Evolutionary conservation across 2,329 filamentous ascomycete species (phyloP), one percentile per base, ranked within the genome.

Genomic region (Botrytis aclada): DNA sequence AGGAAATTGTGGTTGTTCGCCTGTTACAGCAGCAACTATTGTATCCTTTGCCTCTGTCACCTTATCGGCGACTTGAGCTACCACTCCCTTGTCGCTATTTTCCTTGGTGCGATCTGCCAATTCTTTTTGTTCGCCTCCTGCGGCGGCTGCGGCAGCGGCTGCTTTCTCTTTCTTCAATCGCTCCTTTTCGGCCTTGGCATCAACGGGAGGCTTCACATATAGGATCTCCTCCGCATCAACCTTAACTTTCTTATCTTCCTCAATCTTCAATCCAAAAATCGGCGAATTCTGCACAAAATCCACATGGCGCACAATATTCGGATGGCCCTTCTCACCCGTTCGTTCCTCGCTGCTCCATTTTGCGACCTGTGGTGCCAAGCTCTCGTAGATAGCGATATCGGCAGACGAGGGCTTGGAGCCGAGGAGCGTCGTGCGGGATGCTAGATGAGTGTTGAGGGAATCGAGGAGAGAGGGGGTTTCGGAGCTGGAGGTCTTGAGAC

Each of bases 91-190:
- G 71, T 84, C 86, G 69, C 83, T 83, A 70, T 84, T 83, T 75
- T 86, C 87, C 84, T 90, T 90, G 78, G 88, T 89, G 73, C 88
- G 87, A 79, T 91, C 88, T 58, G 85, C 86, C 45, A 91, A 81
- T 3, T 84, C 84, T 72, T 85, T 84, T 72, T 85, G 82, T 70
- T 84, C 84, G 61, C 84, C 85, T 60, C 84, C 85, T 39, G 83
- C 86, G 16, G 85, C 86, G 8, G 86, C 87, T 3, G 87, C 88
- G 1, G 87, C 87, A 2, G 88, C 88, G 22, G 89, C 90, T 43
- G 92, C 93, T 87, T 97, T 97, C 85, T 97, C 94, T 86, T 97
- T 97, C 91, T 97, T 98, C 84, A 95, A 89, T 65, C 92, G 90
- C 87, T 98, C 95, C 86, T 98, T 98, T 87, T 98, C 95, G 72